These are phyloP conservation scores for Chlamydomonas asymmetrica DNA, from an alignment of 139 green algal genomes.

Conservation along the genomic window DNA sequence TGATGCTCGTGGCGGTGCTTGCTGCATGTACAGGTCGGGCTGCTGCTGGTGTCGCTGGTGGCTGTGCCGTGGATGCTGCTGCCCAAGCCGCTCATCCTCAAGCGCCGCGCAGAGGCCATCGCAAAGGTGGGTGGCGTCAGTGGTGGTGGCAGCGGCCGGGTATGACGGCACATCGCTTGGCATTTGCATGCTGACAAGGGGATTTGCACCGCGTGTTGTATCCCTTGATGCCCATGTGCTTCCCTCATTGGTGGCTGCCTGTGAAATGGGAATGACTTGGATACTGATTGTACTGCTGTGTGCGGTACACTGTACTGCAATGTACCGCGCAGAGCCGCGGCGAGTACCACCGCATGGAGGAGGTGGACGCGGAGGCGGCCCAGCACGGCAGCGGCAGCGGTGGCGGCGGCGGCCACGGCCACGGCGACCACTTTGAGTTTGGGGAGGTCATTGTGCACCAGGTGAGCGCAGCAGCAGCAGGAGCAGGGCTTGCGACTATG, in stretches of 20 bases:
- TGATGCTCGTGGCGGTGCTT: no score
- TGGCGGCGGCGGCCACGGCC: constrained; percentile 33
- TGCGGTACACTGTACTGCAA: not conserved
- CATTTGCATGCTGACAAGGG: not conserved
- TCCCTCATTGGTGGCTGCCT: no score
- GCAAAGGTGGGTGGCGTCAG: constrained; percentile 20
- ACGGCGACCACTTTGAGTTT: constrained; percentile 86
- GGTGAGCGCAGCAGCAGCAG: constrained; percentile 30
- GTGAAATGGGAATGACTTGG: no score
- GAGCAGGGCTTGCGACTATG: no score
- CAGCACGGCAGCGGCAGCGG: not conserved
- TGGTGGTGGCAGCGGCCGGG: no score
- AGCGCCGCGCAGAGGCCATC: constrained; percentile 70
- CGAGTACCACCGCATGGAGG: constrained; percentile 13
- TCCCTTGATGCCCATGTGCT: no score
- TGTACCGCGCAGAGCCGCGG: not conserved
- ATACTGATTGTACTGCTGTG: no score
- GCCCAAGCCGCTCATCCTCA: constrained; percentile 95
- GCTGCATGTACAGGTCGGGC: constrained; percentile 81
- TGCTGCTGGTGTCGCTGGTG: constrained; percentile 84
- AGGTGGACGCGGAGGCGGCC: not conserved
- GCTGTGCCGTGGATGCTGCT: constrained; percentile 96
- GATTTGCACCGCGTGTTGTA: no score
- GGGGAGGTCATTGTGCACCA: constrained; percentile 63
- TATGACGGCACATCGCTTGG: not conserved